Conservation (phyloP, 768 basidiomycete species). For the Boletus eberwhitei region DNA sequence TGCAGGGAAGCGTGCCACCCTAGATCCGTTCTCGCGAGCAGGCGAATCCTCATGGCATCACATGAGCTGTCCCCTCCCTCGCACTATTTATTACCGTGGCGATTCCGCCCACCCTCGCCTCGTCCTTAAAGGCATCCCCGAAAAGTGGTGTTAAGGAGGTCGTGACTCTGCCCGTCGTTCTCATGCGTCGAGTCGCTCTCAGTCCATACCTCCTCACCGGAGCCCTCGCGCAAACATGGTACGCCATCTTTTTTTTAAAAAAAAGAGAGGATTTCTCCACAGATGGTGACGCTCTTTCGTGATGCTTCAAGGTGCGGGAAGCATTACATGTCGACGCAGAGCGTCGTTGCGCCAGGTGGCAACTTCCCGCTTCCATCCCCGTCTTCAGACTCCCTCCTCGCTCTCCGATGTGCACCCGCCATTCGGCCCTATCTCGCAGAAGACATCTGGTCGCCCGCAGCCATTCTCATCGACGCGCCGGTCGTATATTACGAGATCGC, state of each 20-base stretch:
- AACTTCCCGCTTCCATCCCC: slow-evolving; percentile 41
- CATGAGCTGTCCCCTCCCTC: not conserved
- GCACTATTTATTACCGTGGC: not conserved
- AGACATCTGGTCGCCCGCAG: slow-evolving; percentile 41
- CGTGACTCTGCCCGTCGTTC: not conserved
- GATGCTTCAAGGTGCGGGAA: slow-evolving; percentile 58
- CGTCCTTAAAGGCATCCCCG: not conserved
- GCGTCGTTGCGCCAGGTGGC: slow-evolving; percentile 46
- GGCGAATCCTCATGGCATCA: too few relatives aligned
- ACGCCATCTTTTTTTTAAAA: too few relatives aligned
- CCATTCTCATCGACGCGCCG: slow-evolving; percentile 52
- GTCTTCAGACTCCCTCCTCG: slow-evolving; percentile 45
- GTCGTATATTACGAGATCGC: slow-evolving; percentile 47
- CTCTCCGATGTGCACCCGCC: slow-evolving; percentile 56
- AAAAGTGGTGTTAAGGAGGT: too few relatives aligned
- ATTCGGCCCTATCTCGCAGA: slow-evolving; percentile 59
- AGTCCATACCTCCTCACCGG: slow-evolving; percentile 7
- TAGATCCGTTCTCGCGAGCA: too few relatives aligned
- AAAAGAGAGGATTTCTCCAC: not conserved
- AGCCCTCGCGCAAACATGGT: slow-evolving; percentile 30
- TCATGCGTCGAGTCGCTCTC: slow-evolving; percentile 14
- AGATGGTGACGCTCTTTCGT: not conserved
- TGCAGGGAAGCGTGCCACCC: not conserved
- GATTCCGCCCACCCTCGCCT: not conserved
- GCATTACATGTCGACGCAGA: slow-evolving; percentile 46